Evolutionary conservation across 805 yeast genomes (phyloP).

Genomic region (Kurtzmaniella fragi): DNA sequence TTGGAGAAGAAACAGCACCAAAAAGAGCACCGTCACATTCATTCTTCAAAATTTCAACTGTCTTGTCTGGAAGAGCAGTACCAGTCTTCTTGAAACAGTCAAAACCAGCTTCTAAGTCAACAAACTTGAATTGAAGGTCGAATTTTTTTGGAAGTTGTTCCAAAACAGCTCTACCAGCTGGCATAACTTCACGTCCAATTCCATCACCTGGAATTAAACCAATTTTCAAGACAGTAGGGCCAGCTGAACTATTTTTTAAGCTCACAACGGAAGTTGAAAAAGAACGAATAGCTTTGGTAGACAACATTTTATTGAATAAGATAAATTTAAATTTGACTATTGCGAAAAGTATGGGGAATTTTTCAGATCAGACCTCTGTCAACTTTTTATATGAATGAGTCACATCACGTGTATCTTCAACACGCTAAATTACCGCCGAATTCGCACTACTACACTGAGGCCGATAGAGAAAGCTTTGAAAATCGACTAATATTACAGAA

Average conservation of each 20-base stretch:
- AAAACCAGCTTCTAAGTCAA: slow-evolving; percentile 88
- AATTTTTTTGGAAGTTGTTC: slow-evolving; percentile 75
- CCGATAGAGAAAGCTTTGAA: too few relatives aligned
- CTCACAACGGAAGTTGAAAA: slow-evolving; percentile 21
- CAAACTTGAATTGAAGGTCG: slow-evolving; percentile 79
- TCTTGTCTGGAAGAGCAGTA: slow-evolving; percentile 89
- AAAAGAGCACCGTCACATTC: slow-evolving; percentile 96
- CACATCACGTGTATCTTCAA: too few relatives aligned
- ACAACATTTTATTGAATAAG: slow-evolving; percentile 12
- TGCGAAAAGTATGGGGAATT: not conserved
- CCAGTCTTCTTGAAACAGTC: slow-evolving; percentile 95
- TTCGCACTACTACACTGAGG: too few relatives aligned
- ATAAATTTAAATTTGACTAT: not conserved
- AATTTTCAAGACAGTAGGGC: slow-evolving; percentile 33
- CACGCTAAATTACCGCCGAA: too few relatives aligned
- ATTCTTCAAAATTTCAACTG: slow-evolving; percentile 68
- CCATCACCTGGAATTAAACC: slow-evolving; percentile 97
- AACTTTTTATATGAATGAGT: too few relatives aligned
- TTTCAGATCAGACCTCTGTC: too few relatives aligned
- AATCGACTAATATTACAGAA: too few relatives aligned
- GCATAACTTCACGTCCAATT: slow-evolving; percentile 95
- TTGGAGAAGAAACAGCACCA: slow-evolving; percentile 96
- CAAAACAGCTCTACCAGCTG: slow-evolving; percentile 87
- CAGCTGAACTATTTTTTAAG: slow-evolving; percentile 5
- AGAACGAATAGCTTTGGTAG: slow-evolving; percentile 18